These are phyloP conservation scores for Yamadazyma takamatsuzukensis DNA, from an alignment of 805 yeast species.

Conservation along the genomic window DNA sequence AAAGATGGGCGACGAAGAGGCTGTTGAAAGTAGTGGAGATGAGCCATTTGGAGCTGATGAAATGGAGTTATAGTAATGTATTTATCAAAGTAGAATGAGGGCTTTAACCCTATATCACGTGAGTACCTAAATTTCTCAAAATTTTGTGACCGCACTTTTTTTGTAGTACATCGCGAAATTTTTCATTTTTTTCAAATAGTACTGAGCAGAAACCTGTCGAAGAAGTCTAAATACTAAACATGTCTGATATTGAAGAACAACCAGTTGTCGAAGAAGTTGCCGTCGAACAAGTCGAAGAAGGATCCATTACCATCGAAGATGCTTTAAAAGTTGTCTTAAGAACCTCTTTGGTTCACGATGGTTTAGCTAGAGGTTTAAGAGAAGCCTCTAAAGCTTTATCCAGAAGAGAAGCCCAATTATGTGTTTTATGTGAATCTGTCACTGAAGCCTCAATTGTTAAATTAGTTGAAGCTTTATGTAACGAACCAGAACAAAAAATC, in stretches of 20 bases:
- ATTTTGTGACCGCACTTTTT: slow-evolving; percentile 7
- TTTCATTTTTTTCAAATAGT: slow-evolving; percentile 18
- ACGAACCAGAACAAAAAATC: slow-evolving; percentile 93
- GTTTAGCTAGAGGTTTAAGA: slow-evolving; percentile 99
- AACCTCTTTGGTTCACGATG: slow-evolving; percentile 97
- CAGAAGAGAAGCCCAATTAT: slow-evolving; percentile 95
- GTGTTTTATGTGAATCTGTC: slow-evolving; percentile 96
- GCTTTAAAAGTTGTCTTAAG: slow-evolving; percentile 97
- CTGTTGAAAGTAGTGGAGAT: slow-evolving; percentile 38
- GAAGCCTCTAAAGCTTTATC: slow-evolving; percentile 99
- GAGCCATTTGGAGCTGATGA: slow-evolving; percentile 43
- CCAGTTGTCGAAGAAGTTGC: slow-evolving; percentile 77
- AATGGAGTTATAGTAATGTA: slow-evolving; percentile 29
- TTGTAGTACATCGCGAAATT: slow-evolving; percentile 3
- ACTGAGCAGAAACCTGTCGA: slow-evolving; percentile 71
- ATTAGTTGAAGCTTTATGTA: slow-evolving; percentile 98
- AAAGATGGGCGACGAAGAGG: no score
- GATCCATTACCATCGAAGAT: slow-evolving; percentile 94
- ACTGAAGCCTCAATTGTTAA: slow-evolving; percentile 95
- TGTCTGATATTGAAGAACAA: slow-evolving; percentile 95
- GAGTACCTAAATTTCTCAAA: slow-evolving; percentile 5
- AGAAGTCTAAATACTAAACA: slow-evolving; percentile 57
- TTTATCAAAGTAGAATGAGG: slow-evolving; percentile 8
- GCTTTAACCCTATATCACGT: slow-evolving; percentile 13
- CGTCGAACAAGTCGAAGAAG: slow-evolving; percentile 83